Percentiles rank a stretch among this genome's conserved stretches.
phyloP scores from a whole-genome alignment of 1,284 basidiomycete species.

The Lignosus rhinocerotis region DNA sequence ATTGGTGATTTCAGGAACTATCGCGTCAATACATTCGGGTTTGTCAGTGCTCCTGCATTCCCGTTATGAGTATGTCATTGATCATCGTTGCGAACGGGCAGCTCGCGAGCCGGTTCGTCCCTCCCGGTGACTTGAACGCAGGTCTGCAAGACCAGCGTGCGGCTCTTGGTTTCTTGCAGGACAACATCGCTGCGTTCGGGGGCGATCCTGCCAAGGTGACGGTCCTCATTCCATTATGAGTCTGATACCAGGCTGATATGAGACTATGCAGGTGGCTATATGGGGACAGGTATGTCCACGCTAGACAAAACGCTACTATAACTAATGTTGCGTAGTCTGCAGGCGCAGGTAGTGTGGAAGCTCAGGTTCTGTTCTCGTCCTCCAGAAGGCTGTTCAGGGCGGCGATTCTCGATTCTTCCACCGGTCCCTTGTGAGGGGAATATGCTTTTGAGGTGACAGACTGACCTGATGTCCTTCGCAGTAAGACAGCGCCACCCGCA shows the following conservation, averaged over 20 bases:
- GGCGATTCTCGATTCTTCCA: conserved; percentile 53
- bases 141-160: conserved; percentile 58
- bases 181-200: conserved; percentile 64
- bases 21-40: conserved; percentile 60
- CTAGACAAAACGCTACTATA: not conserved
- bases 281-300: conserved; percentile 51
- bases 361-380: conserved; percentile 49
- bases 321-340: conserved; percentile 44
- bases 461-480: conserved; percentile 23
- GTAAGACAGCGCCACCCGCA: conserved; percentile 55
- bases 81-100: not conserved
- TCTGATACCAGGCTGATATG: not conserved
- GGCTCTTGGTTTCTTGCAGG: conserved; percentile 58
- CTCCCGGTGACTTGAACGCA: conserved; percentile 51
- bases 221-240: not conserved
- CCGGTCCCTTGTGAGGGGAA: conserved; percentile 52
- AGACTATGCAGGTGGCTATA: conserved; percentile 48
- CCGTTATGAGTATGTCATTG: not conserved
- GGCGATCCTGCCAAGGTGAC: conserved; percentile 59
- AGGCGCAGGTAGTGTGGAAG: conserved; percentile 55
- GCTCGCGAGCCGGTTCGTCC: conserved; percentile 45
- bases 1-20: conserved; percentile 45
- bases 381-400: conserved; percentile 47
- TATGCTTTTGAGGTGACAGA: not conserved
- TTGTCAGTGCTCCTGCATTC: conserved; percentile 38